Conservation (phyloP, 305 asterid genomes). For the Stenogyne calaminthoides region DNA sequence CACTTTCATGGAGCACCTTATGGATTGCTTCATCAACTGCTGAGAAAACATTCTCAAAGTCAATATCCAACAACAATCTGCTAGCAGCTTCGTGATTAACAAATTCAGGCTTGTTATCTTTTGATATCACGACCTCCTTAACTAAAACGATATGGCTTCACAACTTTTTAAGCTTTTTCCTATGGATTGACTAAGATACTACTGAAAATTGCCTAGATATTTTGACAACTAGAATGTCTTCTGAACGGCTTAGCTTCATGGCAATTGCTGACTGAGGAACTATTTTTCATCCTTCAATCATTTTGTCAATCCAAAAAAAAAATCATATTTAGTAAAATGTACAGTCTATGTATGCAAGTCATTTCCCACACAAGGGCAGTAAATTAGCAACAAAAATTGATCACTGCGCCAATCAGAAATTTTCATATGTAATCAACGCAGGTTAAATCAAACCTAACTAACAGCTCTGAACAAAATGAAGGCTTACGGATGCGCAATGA, state of each 20-base stretch:
- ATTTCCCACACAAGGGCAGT: neutral
- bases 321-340: neutral
- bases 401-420: neutral
- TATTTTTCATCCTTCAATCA: neutral
- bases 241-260: neutral
- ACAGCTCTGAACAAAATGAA: constrained; percentile 10
- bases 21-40: neutral
- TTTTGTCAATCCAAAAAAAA: neutral
- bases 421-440: neutral
- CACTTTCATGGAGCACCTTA: neutral
- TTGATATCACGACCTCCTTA: neutral
- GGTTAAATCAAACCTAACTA: constrained; percentile 20
- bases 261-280: neutral
- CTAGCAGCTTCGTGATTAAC: neutral
- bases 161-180: neutral
- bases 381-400: constrained; percentile 15
- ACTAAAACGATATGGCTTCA: neutral
- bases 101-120: neutral
- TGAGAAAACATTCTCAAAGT: neutral
- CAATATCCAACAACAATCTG: neutral
- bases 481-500: constrained; percentile 77
- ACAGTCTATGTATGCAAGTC: neutral
- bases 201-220: neutral
- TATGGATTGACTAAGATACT: neutral
- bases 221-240: neutral